Evolutionary conservation across 2,329 filamentous ascomycete species (phyloP).

Genomic region (Talaromyces sp.): DNA sequence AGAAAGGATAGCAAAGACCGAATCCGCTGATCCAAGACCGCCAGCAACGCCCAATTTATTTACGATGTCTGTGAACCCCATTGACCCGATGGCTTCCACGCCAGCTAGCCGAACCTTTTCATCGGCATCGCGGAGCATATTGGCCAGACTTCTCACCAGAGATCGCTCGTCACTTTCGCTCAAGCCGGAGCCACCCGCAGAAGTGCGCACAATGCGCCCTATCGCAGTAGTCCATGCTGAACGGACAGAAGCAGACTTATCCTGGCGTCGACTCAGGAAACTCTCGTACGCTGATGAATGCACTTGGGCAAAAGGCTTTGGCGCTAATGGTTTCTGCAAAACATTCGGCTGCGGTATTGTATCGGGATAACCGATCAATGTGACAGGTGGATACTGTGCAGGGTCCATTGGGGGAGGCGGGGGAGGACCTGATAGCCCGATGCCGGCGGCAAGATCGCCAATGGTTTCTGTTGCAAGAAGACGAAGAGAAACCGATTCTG

Average conservation of each 20-base stretch:
- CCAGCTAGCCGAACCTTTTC: conserved; percentile 86
- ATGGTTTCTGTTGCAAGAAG: conserved; percentile 88
- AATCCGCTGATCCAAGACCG: conserved; percentile 68
- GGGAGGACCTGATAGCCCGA: conserved; percentile 84
- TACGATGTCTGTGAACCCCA: conserved; percentile 74
- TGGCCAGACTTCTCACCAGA: conserved; percentile 67
- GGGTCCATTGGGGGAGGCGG: conserved; percentile 69
- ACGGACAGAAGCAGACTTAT: conserved; percentile 77
- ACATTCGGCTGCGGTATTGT: conserved; percentile 53
- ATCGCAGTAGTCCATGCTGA: conserved; percentile 79
- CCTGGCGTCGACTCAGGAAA: conserved; percentile 78
- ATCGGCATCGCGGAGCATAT: conserved; percentile 80
- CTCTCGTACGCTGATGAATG: conserved; percentile 74
- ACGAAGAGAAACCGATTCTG: conserved; percentile 81
- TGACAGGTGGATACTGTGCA: conserved; percentile 68
- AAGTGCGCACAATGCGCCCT: conserved; percentile 83
- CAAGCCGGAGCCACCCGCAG: conserved; percentile 81
- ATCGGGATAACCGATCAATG: conserved; percentile 43
- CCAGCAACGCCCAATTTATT: conserved; percentile 74
- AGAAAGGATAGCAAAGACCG: conserved; percentile 73
- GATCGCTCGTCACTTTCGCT: conserved; percentile 74
- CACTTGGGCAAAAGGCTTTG: conserved; percentile 81
- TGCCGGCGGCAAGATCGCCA: conserved; percentile 89
- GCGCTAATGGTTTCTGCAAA: conserved; percentile 75
- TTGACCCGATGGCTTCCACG: conserved; percentile 76